Evolutionary conservation across 2,329 filamentous ascomycete genomes (phyloP).

Genomic region (Erysiphe pulchra): DNA sequence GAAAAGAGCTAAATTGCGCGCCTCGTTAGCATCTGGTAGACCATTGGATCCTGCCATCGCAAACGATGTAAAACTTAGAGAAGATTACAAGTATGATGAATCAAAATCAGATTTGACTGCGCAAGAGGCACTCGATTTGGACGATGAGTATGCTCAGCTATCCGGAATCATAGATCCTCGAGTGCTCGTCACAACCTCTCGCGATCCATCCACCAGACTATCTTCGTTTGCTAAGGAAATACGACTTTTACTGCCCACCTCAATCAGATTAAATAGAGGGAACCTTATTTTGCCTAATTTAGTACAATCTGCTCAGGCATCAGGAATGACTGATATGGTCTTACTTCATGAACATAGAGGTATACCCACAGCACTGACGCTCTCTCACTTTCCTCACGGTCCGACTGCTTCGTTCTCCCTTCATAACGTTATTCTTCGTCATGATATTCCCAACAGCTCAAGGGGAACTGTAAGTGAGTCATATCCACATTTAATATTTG

Average conservation of each 20-base stretch:
- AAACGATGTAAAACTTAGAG: conserved; percentile 59
- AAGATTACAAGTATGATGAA: conserved; percentile 88
- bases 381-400: conserved; percentile 72
- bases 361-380: conserved; percentile 67
- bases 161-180: conserved; percentile 81
- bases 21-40: conserved; percentile 70
- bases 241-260: conserved; percentile 55
- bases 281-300: conserved; percentile 73
- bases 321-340: conserved; percentile 62
- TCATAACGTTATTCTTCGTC: conserved; percentile 77
- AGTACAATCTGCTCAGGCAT: conserved; percentile 53
- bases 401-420: conserved; percentile 71
- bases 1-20: conserved; percentile 67
- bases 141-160: conserved; percentile 75
- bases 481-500: conserved; percentile 88
- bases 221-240: conserved; percentile 88
- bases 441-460: conserved; percentile 73
- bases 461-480: conserved; percentile 75
- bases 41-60: conserved; percentile 60
- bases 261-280: conserved; percentile 73
- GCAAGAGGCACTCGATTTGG: conserved; percentile 47
- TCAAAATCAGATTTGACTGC: conserved; percentile 39
- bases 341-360: conserved; percentile 82
- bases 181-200: conserved; percentile 71
- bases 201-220: conserved; percentile 63